phyloP scores from a whole-genome alignment of 331 rosid species.

The Dryas integrifolia region DNA sequence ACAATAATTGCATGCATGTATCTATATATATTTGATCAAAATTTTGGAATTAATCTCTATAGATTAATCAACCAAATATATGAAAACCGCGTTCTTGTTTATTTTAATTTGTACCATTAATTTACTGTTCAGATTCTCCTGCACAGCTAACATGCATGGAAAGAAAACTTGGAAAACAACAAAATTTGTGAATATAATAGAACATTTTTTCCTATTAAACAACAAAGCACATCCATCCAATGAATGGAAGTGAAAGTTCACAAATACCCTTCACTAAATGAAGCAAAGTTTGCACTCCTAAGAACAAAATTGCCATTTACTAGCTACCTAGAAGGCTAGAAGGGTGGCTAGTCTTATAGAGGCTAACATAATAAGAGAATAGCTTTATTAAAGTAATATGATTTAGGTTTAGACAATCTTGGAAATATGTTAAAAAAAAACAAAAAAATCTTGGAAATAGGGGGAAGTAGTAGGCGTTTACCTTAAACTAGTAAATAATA shows the following conservation, averaged over 20 bases:
- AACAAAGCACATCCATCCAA: neutral
- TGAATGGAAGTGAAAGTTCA: neutral
- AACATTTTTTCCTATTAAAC: neutral
- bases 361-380: neutral
- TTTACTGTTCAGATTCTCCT: conserved; percentile 16
- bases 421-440: neutral
- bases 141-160: conserved; percentile 12
- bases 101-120: neutral
- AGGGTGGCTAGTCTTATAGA: neutral
- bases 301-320: neutral
- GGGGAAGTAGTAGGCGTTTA: neutral
- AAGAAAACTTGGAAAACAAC: neutral
- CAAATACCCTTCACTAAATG: neutral
- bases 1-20: conserved; percentile 16
- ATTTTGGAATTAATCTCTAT: neutral
- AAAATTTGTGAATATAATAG: neutral
- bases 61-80: neutral
- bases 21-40: neutral
- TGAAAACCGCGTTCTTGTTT: conserved; percentile 19
- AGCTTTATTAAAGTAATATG: neutral
- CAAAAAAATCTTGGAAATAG: no score
- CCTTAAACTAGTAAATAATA: no score
- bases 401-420: neutral
- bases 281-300: neutral
- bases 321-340: neutral